Conservation (phyloP, 441 rosid species). For the Populus trichocarpa region DNA sequence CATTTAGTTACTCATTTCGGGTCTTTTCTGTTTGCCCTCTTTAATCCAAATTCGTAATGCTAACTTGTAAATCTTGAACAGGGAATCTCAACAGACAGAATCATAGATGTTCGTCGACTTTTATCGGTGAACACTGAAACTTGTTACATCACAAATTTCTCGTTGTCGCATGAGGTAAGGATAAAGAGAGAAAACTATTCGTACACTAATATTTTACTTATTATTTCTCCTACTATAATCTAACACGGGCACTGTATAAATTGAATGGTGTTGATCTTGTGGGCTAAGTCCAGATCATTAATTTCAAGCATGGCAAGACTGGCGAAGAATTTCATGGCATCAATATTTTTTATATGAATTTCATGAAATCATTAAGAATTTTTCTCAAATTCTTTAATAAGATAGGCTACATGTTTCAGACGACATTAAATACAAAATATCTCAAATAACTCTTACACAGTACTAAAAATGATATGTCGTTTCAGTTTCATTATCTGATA, state of each 20-base stretch:
- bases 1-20: background rate
- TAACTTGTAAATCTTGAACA: constrained; percentile 22
- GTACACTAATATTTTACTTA: background rate
- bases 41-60: background rate
- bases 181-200: background rate
- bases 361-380: no score
- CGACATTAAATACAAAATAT: no score
- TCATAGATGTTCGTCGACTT: constrained; percentile 51
- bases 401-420: no score
- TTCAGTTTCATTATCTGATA: no score
- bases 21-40: background rate
- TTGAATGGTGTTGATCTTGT: background rate
- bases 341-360: no score
- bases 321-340: no score
- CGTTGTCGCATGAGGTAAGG: constrained; percentile 52
- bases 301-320: no score
- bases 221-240: background rate
- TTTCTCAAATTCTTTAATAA: no score
- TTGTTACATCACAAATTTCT: constrained; percentile 50
- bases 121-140: constrained; percentile 46
- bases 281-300: background rate
- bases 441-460: no score
- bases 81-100: constrained; percentile 74
- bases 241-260: background rate
- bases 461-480: no score